These are phyloP conservation scores for Sugiyamaella xylanicola DNA, from an alignment of 1,139 yeast species.

Conservation along the genomic window DNA sequence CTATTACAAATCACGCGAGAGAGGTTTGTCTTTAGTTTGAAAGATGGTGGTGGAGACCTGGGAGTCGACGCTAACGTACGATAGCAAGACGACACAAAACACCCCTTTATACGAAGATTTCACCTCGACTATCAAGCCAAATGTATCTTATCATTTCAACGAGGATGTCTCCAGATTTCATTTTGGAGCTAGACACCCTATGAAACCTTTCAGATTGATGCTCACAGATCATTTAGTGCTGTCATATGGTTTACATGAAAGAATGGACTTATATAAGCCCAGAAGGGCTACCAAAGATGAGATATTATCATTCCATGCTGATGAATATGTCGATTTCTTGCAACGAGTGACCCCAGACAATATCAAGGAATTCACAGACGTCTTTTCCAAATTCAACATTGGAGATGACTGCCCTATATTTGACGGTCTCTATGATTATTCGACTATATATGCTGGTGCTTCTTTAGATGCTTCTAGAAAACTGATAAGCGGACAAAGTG, in stretches of 20 bases:
- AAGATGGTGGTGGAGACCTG: constrained; percentile 38
- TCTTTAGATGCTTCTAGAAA: constrained; percentile 90
- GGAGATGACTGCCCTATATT: constrained; percentile 98
- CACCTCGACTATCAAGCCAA: constrained; percentile 35
- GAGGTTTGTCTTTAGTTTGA: background rate
- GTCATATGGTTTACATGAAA: constrained; percentile 79
- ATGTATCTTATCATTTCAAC: constrained; percentile 87
- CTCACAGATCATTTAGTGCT: constrained; percentile 89
- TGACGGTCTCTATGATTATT: constrained; percentile 90
- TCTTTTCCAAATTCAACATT: constrained; percentile 77
- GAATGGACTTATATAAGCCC: constrained; percentile 88
- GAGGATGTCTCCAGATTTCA: constrained; percentile 80
- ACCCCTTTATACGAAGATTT: constrained; percentile 60
- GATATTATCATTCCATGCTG: constrained; percentile 76
- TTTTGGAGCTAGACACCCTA: constrained; percentile 92
- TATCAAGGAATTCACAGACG: constrained; percentile 58
- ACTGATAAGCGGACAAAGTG: constrained; percentile 80
- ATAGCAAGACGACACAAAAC: constrained; percentile 57
- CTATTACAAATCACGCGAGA: background rate
- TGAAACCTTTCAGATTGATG: constrained; percentile 97
- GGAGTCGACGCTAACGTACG: constrained; percentile 47
- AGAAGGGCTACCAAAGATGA: constrained; percentile 81
- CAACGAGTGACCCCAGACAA: constrained; percentile 80
- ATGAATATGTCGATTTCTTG: constrained; percentile 82
- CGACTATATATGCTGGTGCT: constrained; percentile 86